Evolutionary conservation across 306 rosid genomes (phyloP), one percentile per base, ranked within the genome.

Genomic region (Luffa aegyptiaca): DNA sequence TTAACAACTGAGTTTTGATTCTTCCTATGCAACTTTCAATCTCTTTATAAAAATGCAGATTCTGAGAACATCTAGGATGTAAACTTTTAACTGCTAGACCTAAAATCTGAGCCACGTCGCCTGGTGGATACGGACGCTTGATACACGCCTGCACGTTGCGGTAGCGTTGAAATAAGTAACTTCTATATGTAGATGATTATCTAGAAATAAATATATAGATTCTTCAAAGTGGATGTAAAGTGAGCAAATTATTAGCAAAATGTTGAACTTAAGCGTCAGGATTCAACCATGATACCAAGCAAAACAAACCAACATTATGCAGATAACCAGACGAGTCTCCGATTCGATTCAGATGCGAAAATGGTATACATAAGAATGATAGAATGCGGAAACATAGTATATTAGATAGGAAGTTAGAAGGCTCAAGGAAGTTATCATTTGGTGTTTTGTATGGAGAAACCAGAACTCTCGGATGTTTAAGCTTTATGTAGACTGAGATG

Each of bases 21-120:
- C 90, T 90, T 79, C 98, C 97, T 89, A 95, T 86, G 91, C 93
- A 92, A 92, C 85, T 91, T 81, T 95, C 94, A 85, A 95, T 92
- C 83, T 95, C 97, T 83, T 94, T 89, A 83, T 92, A 95, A 80
- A 95, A 85, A 35, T 89, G 93, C 76, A 91, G 87, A 80, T 95
- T 95, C 85, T 77, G 92, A 26, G 97, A 85, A 70, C 90, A 88
- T 79, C 86, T 84, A 0, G 97, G 98, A 80, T 83, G 89, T 84
- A 95, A 75, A 75, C 97, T 89, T 79, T 87, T 84, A 11, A 88
- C 92, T 0, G 97, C 98, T 26, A 94, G 86, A 85, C 92, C 97
- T 76, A 95, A 77, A 61, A 92, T 93, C 88, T 87, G 96, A 53
- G 93, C 97, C 79, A 95, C 97, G 33, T 87, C 97, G 1, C 92